These are phyloP conservation scores for Trichophyton benhamiae DNA, from an alignment of 2,329 filamentous ascomycete species.

Conservation along the genomic window DNA sequence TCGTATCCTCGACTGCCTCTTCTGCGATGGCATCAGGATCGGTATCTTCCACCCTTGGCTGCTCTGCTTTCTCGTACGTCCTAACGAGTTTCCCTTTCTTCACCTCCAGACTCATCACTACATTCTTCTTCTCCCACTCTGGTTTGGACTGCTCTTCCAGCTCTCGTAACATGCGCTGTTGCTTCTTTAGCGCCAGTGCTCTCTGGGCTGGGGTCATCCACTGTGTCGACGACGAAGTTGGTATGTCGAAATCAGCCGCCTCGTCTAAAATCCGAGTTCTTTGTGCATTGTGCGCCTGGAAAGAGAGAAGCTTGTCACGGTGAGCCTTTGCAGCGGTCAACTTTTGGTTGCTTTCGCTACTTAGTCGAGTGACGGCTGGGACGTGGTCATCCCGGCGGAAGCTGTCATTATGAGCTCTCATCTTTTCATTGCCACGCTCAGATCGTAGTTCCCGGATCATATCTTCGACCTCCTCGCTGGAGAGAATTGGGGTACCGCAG, in stretches of 20 bases:
- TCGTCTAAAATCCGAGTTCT: conserved; percentile 80
- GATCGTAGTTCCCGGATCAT: conserved; percentile 76
- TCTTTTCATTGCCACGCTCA: conserved; percentile 76
- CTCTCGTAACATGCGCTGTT: conserved; percentile 71
- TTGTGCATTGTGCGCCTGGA: conserved; percentile 74
- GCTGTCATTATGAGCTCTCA: conserved; percentile 60
- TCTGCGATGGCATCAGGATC: conserved; percentile 22
- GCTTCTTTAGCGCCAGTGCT: conserved; percentile 68
- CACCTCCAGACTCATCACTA: conserved; percentile 76
- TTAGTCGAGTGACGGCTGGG: conserved; percentile 16
- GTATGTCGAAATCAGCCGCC: conserved; percentile 60
- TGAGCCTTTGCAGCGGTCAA: conserved; percentile 62
- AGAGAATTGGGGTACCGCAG: conserved; percentile 64
- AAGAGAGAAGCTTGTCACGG: conserved; percentile 65
- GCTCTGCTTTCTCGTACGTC: conserved; percentile 26
- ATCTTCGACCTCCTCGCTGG: conserved; percentile 58
- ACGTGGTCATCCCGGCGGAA: conserved; percentile 29
- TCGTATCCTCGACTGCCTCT: conserved; percentile 16
- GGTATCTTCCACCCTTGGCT: conserved; percentile 18
- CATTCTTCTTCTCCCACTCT: conserved; percentile 77
- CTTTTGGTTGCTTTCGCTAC: conserved; percentile 38
- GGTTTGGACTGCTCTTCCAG: conserved; percentile 76
- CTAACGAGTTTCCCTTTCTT: conserved; percentile 64
- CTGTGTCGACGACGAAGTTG: conserved; percentile 51
- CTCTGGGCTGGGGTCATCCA: conserved; percentile 78